These are phyloP conservation scores for Cucurbita pepo DNA, from an alignment of 306 rosid species.

Conservation along the genomic window DNA sequence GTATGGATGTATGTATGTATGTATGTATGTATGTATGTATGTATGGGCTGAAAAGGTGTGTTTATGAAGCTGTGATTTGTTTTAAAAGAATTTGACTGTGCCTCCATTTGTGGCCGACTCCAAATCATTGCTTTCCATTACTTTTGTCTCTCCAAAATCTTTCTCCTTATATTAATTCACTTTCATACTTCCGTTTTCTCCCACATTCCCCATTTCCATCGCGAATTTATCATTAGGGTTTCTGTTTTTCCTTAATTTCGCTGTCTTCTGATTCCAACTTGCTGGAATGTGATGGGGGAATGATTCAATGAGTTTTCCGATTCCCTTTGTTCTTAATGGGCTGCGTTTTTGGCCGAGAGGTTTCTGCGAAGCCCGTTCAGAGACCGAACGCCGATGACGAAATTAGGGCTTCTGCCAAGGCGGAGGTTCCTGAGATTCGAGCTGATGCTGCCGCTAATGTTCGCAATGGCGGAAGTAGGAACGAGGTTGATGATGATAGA, in stretches of 20 bases:
- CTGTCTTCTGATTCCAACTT: too few species aligned
- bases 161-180: slow-evolving; percentile 11
- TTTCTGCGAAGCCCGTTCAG: slow-evolving; percentile 19
- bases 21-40: neutral
- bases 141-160: slow-evolving; percentile 66
- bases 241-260: neutral
- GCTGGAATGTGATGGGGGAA: slow-evolving; percentile 17
- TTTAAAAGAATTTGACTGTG: slow-evolving; percentile 24
- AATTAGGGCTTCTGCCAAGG: slow-evolving; percentile 21
- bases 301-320: slow-evolving; percentile 31
- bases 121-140: slow-evolving; percentile 52
- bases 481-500: slow-evolving; percentile 33
- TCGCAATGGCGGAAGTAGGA: slow-evolving; percentile 25
- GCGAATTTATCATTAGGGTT: neutral
- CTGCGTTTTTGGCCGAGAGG: slow-evolving; percentile 61
- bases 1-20: neutral
- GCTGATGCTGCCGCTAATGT: slow-evolving; percentile 8
- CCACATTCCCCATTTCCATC: neutral
- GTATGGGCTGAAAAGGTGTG: neutral
- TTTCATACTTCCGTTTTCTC: slow-evolving; percentile 8
- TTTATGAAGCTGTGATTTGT: slow-evolving; percentile 13
- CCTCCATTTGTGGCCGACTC: slow-evolving; percentile 53
- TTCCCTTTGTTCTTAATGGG: slow-evolving; percentile 39
- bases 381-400: slow-evolving; percentile 1
- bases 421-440: slow-evolving; percentile 15